Percentiles rank a stretch among this genome's conserved stretches.
These are phyloP conservation scores for Blastobotrys parvus DNA, from an alignment of 805 yeast genomes.

Conservation along the genomic window DNA sequence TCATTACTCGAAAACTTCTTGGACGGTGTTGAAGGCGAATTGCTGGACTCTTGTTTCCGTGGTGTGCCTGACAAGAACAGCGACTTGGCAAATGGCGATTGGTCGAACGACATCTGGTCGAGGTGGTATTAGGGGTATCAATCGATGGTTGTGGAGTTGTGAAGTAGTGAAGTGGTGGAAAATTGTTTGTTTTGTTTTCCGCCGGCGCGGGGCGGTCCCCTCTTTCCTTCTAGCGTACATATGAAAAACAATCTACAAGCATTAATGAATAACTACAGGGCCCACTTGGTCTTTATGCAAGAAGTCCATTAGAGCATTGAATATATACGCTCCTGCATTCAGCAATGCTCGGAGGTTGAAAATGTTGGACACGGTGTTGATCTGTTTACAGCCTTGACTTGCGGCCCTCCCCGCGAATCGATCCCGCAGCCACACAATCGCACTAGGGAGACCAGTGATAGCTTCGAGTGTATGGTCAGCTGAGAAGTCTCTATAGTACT, in stretches of 20 bases:
- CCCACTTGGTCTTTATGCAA: no score
- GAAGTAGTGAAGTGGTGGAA: not conserved
- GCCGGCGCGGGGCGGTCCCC: no score
- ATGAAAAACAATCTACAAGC: no score
- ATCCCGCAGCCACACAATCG: slow-evolving; percentile 2
- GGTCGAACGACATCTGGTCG: slow-evolving; percentile 12
- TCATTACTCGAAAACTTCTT: not conserved
- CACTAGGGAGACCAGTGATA: not conserved
- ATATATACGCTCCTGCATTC: no score
- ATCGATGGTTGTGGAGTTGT: not conserved
- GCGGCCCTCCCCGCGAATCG: slow-evolving; percentile 3
- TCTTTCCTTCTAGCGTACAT: no score
- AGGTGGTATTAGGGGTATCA: not conserved
- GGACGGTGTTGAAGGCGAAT: slow-evolving; percentile 2
- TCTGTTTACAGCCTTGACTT: not conserved
- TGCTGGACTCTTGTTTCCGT: not conserved
- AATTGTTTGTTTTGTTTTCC: not conserved
- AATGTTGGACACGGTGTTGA: not conserved
- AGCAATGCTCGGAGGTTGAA: no score
- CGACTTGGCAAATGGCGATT: slow-evolving; percentile 16
- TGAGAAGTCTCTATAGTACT: not conserved
- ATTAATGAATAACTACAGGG: no score
- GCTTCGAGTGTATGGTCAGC: slow-evolving; percentile 1
- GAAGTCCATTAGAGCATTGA: no score
- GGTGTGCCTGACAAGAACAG: slow-evolving; percentile 16